Conservation (phyloP, 176 grass and related monocot genomes). For the Carex myosuroides region DNA sequence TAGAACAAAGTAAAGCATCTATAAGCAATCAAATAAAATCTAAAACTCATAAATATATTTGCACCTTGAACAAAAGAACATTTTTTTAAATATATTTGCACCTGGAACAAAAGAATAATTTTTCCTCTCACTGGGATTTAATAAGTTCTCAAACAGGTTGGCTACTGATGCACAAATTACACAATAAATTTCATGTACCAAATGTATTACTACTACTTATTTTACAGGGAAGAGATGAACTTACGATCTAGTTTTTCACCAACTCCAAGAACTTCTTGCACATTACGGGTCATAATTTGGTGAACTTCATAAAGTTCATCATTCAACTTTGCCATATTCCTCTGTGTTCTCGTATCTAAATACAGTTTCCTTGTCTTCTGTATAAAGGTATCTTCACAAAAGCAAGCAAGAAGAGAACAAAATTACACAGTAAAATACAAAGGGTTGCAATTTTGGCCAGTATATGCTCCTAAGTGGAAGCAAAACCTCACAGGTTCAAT, state of each 20-base stretch:
- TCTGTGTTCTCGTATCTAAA: conserved; percentile 86
- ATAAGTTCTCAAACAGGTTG: background rate
- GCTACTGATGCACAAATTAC: background rate
- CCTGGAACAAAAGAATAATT: background rate
- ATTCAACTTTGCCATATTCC: conserved; percentile 85
- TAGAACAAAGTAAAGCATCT: background rate
- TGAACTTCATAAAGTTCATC: conserved; percentile 95
- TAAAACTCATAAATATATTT: background rate
- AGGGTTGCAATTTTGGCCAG: background rate
- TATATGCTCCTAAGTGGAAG: background rate
- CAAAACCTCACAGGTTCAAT: background rate
- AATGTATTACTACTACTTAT: background rate
- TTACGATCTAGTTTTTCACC: conserved; percentile 90
- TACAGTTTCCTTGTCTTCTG: conserved; percentile 95
- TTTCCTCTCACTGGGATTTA: background rate
- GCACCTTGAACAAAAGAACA: background rate
- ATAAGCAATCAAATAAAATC: background rate
- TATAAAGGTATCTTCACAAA: conserved; percentile 79
- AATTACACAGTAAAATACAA: background rate
- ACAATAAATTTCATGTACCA: conserved; percentile 17
- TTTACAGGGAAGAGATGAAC: conserved; percentile 21
- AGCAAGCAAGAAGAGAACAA: background rate
- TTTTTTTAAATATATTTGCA: too few species aligned
- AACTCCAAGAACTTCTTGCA: conserved; percentile 96
- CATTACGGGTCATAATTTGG: conserved; percentile 94